phyloP scores from a whole-genome alignment of 2,329 filamentous ascomycete species.

The Stachybotrys chlorohalonatus region DNA sequence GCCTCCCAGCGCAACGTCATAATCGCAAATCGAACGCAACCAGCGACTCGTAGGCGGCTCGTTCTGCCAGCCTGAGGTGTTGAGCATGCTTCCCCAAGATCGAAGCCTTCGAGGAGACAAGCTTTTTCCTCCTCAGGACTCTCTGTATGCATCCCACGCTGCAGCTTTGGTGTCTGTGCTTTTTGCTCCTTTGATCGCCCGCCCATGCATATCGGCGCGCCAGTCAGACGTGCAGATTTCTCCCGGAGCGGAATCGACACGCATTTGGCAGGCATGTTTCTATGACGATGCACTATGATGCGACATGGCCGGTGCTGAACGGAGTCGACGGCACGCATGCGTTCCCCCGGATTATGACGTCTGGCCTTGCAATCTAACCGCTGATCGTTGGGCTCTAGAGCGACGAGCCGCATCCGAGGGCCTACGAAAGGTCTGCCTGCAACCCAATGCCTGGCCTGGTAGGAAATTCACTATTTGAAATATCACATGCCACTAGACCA shows the following conservation, averaged over 20 bases:
- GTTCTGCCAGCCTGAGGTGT: too few relatives aligned
- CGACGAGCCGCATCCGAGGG: neutral
- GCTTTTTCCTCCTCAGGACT: neutral
- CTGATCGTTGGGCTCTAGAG: neutral
- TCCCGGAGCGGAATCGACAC: too few relatives aligned
- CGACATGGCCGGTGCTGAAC: neutral
- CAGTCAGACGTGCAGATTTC: neutral
- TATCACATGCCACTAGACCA: too few relatives aligned
- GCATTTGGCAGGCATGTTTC: neutral
- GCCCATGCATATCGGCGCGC: neutral
- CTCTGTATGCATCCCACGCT: neutral
- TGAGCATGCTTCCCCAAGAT: too few relatives aligned
- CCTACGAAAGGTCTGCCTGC: neutral
- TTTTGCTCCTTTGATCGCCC: neutral
- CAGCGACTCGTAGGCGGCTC: too few relatives aligned
- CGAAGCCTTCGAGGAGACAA: too few relatives aligned
- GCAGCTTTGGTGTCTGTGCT: neutral
- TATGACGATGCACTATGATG: neutral
- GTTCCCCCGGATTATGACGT: neutral
- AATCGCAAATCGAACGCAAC: neutral
- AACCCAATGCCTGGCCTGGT: too few relatives aligned
- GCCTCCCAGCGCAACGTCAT: neutral
- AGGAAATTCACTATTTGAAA: too few relatives aligned
- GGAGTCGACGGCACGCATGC: neutral
- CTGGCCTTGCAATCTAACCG: neutral